Evolutionary conservation across 768 basidiomycete genomes (phyloP).

Genomic region (Naganishia vaughanmartiniae): DNA sequence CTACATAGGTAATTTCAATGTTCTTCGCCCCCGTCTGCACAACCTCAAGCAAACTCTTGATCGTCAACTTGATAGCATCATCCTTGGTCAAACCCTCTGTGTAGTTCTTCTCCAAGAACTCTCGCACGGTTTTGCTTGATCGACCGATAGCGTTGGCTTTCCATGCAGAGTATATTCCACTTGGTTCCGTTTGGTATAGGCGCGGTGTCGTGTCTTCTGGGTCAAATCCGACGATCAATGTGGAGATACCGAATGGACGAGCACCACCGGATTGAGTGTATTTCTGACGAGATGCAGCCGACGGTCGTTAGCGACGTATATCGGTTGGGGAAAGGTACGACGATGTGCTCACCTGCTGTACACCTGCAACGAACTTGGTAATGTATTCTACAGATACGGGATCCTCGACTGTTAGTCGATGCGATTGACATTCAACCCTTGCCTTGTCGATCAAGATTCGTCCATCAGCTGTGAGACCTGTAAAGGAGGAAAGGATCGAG

Average conservation of each 20-base stretch:
- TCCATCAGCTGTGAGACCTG: conserved; percentile 95
- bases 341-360: conserved; percentile 76
- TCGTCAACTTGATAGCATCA: conserved; percentile 87
- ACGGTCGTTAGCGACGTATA: not conserved
- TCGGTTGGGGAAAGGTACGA: not conserved
- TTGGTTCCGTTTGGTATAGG: conserved; percentile 94
- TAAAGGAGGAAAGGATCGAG: conserved; percentile 20
- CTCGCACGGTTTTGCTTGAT: conserved; percentile 95
- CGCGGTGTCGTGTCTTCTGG: conserved; percentile 82
- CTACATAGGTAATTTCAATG: conserved; percentile 98
- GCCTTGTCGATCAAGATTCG: conserved; percentile 97
- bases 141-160: conserved; percentile 99
- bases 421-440: conserved; percentile 93
- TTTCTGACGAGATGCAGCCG: conserved; percentile 57
- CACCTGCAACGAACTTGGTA: conserved; percentile 95
- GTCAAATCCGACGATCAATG: conserved; percentile 94
- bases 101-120: conserved; percentile 97
- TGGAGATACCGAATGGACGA: conserved; percentile 95
- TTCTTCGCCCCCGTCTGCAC: conserved; percentile 99
- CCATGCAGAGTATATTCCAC: conserved; percentile 97
- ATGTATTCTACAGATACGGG: conserved; percentile 98
- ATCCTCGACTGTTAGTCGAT: conserved; percentile 94
- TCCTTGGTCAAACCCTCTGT: conserved; percentile 83
- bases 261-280: conserved; percentile 99
- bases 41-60: conserved; percentile 93